Conservation (phyloP, 805 yeast species). For the Yarrowia sp. region DNA sequence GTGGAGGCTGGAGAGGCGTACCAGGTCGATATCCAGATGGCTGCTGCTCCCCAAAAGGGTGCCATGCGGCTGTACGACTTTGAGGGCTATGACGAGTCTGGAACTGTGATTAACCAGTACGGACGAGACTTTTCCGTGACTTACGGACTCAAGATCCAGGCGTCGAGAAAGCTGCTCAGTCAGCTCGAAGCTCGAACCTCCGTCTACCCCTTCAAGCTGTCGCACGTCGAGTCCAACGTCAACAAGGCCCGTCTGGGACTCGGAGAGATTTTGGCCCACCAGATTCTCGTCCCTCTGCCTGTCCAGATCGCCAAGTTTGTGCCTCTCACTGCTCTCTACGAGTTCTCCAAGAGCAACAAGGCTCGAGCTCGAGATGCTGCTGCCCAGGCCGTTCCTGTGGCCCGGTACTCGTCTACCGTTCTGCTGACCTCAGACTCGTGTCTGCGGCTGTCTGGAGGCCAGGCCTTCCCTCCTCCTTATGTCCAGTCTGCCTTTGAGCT, state of each 20-base stretch:
- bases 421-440: constrained; percentile 58
- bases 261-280: constrained; percentile 74
- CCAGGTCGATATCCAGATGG: constrained; percentile 76
- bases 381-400: constrained; percentile 59
- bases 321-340: constrained; percentile 63
- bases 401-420: constrained; percentile 78
- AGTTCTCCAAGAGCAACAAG: constrained; percentile 54
- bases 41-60: constrained; percentile 49
- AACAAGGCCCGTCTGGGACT: constrained; percentile 69
- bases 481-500: constrained; percentile 75
- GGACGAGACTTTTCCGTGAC: constrained; percentile 83
- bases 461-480: constrained; percentile 74
- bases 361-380: constrained; percentile 36
- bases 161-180: constrained; percentile 66
- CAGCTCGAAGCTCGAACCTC: constrained; percentile 70
- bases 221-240: constrained; percentile 63
- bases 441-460: constrained; percentile 79
- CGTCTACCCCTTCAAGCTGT: constrained; percentile 87
- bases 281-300: constrained; percentile 69
- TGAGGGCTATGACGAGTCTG: constrained; percentile 33
- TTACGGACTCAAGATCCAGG: constrained; percentile 70
- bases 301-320: constrained; percentile 68
- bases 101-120: constrained; percentile 40
- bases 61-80: constrained; percentile 34
- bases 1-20: constrained; percentile 83